Percentiles rank a stretch among this genome's conserved stretches.
phyloP scores from a whole-genome alignment of 1,139 yeast species.

The Saccharomyces hybrid region DNA sequence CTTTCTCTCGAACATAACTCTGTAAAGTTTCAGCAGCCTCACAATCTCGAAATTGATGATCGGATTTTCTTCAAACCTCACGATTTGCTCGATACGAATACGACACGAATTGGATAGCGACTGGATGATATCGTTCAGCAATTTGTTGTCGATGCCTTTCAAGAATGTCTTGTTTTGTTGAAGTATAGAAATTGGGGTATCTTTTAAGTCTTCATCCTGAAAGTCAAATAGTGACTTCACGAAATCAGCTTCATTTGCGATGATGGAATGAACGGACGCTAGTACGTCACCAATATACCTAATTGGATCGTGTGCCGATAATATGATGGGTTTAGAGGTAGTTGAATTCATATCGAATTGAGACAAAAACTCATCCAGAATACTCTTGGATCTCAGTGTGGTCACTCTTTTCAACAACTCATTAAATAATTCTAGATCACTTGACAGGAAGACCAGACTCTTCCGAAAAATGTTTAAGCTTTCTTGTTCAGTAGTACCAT shows the following conservation, averaged over 20 bases:
- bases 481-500: constrained; percentile 2
- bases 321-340: constrained; percentile 42
- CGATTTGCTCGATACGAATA: constrained; percentile 56
- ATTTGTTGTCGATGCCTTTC: constrained; percentile 28
- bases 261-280: constrained; percentile 84
- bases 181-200: constrained; percentile 20
- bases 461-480: constrained; percentile 26
- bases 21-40: constrained; percentile 59
- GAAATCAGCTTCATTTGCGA: constrained; percentile 81
- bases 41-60: constrained; percentile 50
- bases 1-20: constrained; percentile 55
- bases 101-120: constrained; percentile 45
- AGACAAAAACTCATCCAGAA: constrained; percentile 51
- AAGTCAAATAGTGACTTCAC: constrained; percentile 49
- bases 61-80: constrained; percentile 58
- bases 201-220: constrained; percentile 26
- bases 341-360: constrained; percentile 38
- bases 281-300: constrained; percentile 80
- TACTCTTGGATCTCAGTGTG: constrained; percentile 47
- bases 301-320: constrained; percentile 72
- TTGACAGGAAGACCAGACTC: constrained; percentile 29
- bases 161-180: constrained; percentile 25
- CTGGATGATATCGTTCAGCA: constrained; percentile 38
- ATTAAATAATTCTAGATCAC: constrained; percentile 38
- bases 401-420: constrained; percentile 52